phyloP scores from a whole-genome alignment of 2,329 filamentous ascomycete species.

The Neonectria hederae region DNA sequence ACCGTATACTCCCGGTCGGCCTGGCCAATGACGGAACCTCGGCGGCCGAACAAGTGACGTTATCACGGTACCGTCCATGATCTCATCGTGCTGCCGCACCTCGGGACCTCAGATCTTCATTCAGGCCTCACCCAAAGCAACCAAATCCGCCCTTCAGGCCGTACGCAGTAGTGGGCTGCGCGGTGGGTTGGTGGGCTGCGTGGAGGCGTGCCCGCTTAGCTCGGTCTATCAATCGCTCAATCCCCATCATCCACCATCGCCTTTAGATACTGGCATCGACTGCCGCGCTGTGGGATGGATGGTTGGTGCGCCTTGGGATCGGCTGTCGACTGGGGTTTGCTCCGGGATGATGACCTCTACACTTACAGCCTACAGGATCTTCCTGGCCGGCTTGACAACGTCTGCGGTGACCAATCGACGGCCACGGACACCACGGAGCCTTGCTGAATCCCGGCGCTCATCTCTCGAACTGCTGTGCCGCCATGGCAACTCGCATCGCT shows the following conservation, averaged over 20 bases:
- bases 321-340: conserved; percentile 15
- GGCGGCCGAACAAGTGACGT: conserved; percentile 14
- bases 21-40: conserved; percentile 20
- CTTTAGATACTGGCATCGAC: conserved; percentile 18
- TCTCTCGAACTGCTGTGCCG: conserved; percentile 5
- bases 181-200: not conserved
- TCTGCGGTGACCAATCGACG: conserved; percentile 24
- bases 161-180: conserved; percentile 7
- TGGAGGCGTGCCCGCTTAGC: not conserved
- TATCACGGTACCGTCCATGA: conserved; percentile 19
- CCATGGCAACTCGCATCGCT: conserved; percentile 10
- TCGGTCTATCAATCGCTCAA: conserved; percentile 8
- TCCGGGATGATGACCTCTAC: conserved; percentile 20
- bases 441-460: not conserved
- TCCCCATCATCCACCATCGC: conserved; percentile 8
- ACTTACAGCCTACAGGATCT: conserved; percentile 12
- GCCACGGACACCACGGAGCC: conserved; percentile 2
- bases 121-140: not conserved
- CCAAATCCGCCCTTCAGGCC: not conserved
- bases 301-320: conserved; percentile 16
- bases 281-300: conserved; percentile 4
- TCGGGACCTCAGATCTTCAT: conserved; percentile 2
- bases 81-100: conserved; percentile 18
- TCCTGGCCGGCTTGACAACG: conserved; percentile 18
- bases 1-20: conserved; percentile 1